A percentile compares a stretch with the other conserved stretches of the same genome.
These are phyloP conservation scores for Pythium dissotocum DNA, from an alignment of 352 stramenopile genomes.

Conservation along the genomic window DNA sequence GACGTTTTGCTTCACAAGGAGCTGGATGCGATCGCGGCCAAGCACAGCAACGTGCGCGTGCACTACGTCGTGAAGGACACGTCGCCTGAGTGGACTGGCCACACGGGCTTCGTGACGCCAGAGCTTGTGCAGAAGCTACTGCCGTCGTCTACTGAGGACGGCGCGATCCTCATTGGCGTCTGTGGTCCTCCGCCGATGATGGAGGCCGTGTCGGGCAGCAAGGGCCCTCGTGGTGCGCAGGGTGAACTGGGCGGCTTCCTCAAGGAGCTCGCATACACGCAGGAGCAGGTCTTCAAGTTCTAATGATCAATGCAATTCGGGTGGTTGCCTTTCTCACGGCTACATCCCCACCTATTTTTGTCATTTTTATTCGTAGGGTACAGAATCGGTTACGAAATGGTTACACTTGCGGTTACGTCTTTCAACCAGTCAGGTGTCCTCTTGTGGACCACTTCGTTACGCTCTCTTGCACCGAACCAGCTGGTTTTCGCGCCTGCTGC, in stretches of 20 bases:
- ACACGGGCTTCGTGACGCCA: conserved; percentile 67
- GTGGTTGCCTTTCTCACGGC: not conserved
- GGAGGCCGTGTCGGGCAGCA: conserved; percentile 76
- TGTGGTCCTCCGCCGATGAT: conserved; percentile 86
- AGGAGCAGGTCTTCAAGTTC: conserved; percentile 70
- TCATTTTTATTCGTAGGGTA: too few species aligned
- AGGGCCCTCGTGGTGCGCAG: conserved; percentile 74
- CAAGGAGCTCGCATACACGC: conserved; percentile 66
- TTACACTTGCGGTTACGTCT: too few species aligned
- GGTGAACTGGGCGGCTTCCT: conserved; percentile 71
- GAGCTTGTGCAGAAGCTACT: conserved; percentile 73
- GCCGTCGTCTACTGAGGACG: conserved; percentile 54
- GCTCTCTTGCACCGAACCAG: not conserved
- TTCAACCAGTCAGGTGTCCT: not conserved
- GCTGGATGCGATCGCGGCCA: conserved; percentile 60
- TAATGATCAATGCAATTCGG: conserved; percentile 21
- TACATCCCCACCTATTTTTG: too few species aligned
- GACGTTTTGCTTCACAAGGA: conserved; percentile 87
- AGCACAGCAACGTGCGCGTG: conserved; percentile 63
- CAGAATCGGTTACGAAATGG: too few species aligned
- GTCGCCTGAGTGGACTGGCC: conserved; percentile 46
- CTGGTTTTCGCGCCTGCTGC: not conserved
- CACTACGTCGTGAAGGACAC: conserved; percentile 57
- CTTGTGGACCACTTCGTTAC: not conserved
- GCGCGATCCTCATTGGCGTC: conserved; percentile 59